These are phyloP conservation scores for Aristolochia californica DNA, from an alignment of 164 flowering plant species.

Conservation along the genomic window DNA sequence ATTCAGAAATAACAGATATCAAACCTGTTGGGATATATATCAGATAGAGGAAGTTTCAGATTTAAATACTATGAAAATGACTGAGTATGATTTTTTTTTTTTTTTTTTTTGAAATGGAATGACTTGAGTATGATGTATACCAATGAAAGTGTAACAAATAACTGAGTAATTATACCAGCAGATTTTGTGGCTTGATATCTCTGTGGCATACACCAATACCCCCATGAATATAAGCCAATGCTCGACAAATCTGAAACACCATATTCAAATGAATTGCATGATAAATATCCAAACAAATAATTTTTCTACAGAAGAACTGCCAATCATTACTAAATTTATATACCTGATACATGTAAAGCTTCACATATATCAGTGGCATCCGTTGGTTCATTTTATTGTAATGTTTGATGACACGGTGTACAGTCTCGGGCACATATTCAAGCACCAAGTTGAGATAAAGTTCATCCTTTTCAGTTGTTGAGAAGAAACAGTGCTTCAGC, in stretches of 20 bases:
- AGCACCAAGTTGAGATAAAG: slow-evolving; percentile 53
- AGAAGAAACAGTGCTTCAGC: slow-evolving; percentile 57
- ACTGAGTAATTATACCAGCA: slow-evolving; percentile 27
- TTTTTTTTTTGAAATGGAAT: no score
- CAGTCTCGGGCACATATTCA: slow-evolving; percentile 65
- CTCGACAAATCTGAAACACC: slow-evolving; percentile 40
- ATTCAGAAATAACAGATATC: no score
- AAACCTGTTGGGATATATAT: not conserved
- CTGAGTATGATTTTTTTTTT: no score
- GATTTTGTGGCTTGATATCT: slow-evolving; percentile 64
- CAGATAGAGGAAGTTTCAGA: not conserved
- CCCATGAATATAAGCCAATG: slow-evolving; percentile 51
- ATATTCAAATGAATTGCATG: no score
- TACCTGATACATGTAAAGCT: slow-evolving; percentile 53
- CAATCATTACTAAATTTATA: not conserved
- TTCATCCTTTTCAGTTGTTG: slow-evolving; percentile 57
- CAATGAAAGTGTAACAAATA: no score
- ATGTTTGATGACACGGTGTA: slow-evolving; percentile 47
- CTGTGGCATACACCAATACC: slow-evolving; percentile 57
- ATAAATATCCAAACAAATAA: no score
- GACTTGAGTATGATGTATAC: no score
- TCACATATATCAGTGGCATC: slow-evolving; percentile 50
- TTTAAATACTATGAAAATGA: no score
- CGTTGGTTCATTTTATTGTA: slow-evolving; percentile 49
- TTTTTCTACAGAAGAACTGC: not conserved